These are phyloP conservation scores for Solanum paucissectum DNA, from an alignment of 257 asterid species.

Conservation along the genomic window DNA sequence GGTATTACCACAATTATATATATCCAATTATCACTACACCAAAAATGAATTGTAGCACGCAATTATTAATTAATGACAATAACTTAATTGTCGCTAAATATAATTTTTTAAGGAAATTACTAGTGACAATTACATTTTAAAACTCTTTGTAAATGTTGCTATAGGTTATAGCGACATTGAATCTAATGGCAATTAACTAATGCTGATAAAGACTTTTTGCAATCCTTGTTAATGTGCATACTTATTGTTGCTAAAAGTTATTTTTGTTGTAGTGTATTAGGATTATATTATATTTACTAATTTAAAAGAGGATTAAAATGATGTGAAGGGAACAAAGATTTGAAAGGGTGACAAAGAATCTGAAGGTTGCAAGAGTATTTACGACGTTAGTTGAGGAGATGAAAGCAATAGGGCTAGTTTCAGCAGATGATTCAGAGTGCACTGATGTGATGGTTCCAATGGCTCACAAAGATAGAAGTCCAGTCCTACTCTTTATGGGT, in stretches of 20 bases:
- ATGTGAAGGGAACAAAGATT: slow-evolving; percentile 72
- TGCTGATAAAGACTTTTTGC: not conserved
- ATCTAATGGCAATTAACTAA: not conserved
- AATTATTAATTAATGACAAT: no score
- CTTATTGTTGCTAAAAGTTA: not conserved
- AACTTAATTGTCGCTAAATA: no score
- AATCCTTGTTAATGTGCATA: not conserved
- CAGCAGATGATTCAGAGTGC: slow-evolving; percentile 9
- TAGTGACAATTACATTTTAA: not conserved
- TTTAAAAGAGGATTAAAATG: not conserved
- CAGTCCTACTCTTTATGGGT: slow-evolving; percentile 17
- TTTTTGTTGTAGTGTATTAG: not conserved
- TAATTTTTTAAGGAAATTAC: not conserved
- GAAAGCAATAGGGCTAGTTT: slow-evolving; percentile 14
- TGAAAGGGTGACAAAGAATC: slow-evolving; percentile 86
- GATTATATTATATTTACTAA: not conserved
- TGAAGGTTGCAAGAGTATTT: slow-evolving; percentile 27
- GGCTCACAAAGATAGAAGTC: slow-evolving; percentile 19
- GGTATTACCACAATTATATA: slow-evolving; percentile 27
- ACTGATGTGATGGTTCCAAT: slow-evolving; percentile 18
- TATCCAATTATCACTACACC: not conserved
- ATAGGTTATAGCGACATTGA: not conserved
- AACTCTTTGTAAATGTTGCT: not conserved
- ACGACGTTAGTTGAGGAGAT: slow-evolving; percentile 14
- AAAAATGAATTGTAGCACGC: not conserved